Conservation (phyloP, 345 rosid genomes). For the Gossypium australe region DNA sequence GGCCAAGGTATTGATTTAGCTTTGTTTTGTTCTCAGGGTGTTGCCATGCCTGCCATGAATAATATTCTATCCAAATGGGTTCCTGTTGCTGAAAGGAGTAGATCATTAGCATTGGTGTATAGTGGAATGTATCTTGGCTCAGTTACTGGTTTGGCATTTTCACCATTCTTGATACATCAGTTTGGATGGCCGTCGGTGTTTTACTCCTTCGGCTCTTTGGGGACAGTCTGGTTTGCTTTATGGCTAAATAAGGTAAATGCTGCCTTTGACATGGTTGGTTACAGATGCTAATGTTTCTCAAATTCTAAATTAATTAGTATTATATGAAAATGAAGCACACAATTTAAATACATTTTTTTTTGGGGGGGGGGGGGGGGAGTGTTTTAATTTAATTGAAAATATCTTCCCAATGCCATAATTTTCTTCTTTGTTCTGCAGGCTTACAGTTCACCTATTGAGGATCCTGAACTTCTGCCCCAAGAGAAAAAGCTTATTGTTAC, state of each 20-base stretch:
- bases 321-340: not conserved
- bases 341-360: not conserved
- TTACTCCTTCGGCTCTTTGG: slow-evolving; percentile 89
- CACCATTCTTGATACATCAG: slow-evolving; percentile 81
- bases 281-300: slow-evolving; percentile 2
- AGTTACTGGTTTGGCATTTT: slow-evolving; percentile 90
- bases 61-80: slow-evolving; percentile 92
- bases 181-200: slow-evolving; percentile 97
- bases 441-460: slow-evolving; percentile 78
- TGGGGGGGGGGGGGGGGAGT: too few relatives aligned
- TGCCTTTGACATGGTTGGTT: slow-evolving; percentile 3
- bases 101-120: slow-evolving; percentile 85
- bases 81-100: slow-evolving; percentile 85
- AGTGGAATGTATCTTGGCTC: slow-evolving; percentile 97
- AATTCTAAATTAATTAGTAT: not conserved
- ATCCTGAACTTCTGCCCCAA: slow-evolving; percentile 55
- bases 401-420: not conserved
- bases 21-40: slow-evolving; percentile 50
- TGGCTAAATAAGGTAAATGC: slow-evolving; percentile 72
- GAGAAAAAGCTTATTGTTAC: slow-evolving; percentile 64
- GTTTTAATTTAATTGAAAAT: not conserved
- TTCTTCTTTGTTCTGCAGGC: slow-evolving; percentile 42
- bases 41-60: slow-evolving; percentile 99
- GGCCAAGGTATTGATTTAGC: not conserved
- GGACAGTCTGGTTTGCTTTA: slow-evolving; percentile 71